Conservation (phyloP, 495 filamentous ascomycete genomes). For the Friedmanniomyces simplex region DNA sequence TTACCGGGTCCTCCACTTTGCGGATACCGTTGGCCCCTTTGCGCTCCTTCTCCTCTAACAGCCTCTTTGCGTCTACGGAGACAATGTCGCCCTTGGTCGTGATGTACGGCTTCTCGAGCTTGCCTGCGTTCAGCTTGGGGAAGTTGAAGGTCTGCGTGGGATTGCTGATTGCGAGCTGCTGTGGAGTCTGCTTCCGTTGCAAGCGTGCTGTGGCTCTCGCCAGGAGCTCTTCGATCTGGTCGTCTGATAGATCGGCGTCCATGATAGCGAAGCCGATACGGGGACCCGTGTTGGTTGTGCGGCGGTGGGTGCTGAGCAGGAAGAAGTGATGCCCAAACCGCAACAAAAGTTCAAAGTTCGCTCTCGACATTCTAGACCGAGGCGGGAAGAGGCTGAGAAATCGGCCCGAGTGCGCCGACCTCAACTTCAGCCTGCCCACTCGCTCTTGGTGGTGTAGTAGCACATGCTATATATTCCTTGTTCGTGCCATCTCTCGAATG, state of each 20-base stretch:
- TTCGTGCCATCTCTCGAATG: too few species aligned
- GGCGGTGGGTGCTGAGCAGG: neutral
- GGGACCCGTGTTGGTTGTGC: neutral
- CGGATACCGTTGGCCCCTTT: constrained; percentile 35
- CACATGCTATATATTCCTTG: too few species aligned
- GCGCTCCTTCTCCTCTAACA: constrained; percentile 36
- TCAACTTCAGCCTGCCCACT: too few species aligned
- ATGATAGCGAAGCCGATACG: neutral
- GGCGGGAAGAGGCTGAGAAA: neutral
- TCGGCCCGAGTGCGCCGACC: too few species aligned
- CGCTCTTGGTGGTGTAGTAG: too few species aligned
- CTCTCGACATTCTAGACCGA: neutral
- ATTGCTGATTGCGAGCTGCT: neutral
- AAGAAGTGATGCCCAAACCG: too few species aligned
- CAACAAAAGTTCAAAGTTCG: neutral
- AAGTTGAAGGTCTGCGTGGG: constrained; percentile 21
- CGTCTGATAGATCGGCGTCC: constrained; percentile 47
- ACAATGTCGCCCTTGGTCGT: constrained; percentile 36
- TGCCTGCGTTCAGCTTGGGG: constrained; percentile 36
- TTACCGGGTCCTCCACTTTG: constrained; percentile 36
- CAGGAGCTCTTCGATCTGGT: constrained; percentile 53
- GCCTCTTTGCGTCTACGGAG: constrained; percentile 36
- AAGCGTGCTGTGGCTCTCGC: constrained; percentile 53
- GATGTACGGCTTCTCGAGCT: constrained; percentile 39
- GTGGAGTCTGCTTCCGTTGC: constrained; percentile 21